Base-by-base conservation (phyloP, 2,329 filamentous ascomycete species). In the Pseudonectria foliicola region DNA sequence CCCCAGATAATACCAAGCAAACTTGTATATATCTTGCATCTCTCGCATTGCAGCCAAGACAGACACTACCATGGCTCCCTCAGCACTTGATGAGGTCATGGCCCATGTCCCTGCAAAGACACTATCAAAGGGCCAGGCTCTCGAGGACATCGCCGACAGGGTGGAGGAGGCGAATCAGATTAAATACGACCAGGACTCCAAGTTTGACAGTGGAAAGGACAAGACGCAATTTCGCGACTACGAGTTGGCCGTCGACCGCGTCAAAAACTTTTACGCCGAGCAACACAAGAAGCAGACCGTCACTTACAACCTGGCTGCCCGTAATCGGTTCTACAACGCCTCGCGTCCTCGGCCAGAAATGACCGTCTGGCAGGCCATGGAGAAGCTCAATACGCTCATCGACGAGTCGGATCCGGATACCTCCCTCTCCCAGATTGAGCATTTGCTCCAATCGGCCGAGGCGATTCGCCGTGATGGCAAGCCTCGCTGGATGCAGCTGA, bases 361-460 rank as follows among this genome's bases (percentile, higher is more conserved):
- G 84, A 82, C 80, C 43, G 73, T 94, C 58, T 94, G 87, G 88
- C 71, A 93, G 59, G 88, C 88, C 13, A 92, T 94, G 65, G 85
- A 93, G 73, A 89, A 87, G 63, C 80, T 94, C 54, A 86, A 94
- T 72, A 87, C 83, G 0, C 74, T 94, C 34, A 84, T 94, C 59
- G 88, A 95, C 64, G 85, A 93, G 63, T 88, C 82, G 13, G 88
- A 95, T 66, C 88, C 88, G 2, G 87, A 95, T 65, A 94, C 88
- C 29, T 78, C 76, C 31, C 79, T 95, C 43, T 82, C 79, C 18
- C 88, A 94, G 67, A 93, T 94, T 56, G 83, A 93, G 63, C 88
- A 94, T 62, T 73, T 94, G 21, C 75, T 94, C 12, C 88, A 95
- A 60, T 81, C 83, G 13, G 88, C 88, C 34, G 88, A 95, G 64